Percentiles rank a stretch among this genome's conserved stretches.
Evolutionary conservation across 2,329 filamentous ascomycete species (phyloP).

Genomic region (Ophiocordyceps sinensis): DNA sequence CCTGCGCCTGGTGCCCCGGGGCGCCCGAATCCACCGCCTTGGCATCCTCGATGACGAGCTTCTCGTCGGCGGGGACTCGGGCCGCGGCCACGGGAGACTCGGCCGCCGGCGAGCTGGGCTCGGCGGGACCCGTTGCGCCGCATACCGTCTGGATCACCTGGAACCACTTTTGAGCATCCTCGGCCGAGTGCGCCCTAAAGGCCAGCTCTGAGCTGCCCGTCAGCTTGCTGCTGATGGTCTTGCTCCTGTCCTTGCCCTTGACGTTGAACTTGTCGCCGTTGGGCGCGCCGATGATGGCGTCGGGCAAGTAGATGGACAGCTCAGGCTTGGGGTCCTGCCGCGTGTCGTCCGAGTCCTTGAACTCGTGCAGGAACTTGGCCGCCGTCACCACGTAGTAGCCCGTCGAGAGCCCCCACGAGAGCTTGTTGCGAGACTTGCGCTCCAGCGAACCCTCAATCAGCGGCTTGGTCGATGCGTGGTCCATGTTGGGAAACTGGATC

Average conservation of each 20-base stretch:
- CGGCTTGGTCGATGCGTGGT: constrained; percentile 64
- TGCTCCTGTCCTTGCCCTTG: constrained; percentile 85
- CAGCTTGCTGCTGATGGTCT: constrained; percentile 68
- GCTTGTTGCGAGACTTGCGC: constrained; percentile 79
- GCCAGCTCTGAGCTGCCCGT: constrained; percentile 64
- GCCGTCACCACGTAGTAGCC: constrained; percentile 86
- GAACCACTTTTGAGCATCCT: constrained; percentile 77
- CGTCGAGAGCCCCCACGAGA: constrained; percentile 60
- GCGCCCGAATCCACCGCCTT: constrained; percentile 1
- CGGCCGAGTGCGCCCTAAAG: constrained; percentile 75
- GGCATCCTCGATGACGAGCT: constrained; percentile 6
- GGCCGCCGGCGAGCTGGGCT: constrained; percentile 14
- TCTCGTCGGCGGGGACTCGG: neutral
- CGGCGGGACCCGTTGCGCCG: constrained; percentile 30
- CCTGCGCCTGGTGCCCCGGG: constrained; percentile 10
- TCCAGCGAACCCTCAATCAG: constrained; percentile 81
- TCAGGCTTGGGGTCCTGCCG: constrained; percentile 67
- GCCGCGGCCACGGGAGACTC: constrained; percentile 1
- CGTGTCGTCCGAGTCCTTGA: constrained; percentile 74
- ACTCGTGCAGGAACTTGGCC: constrained; percentile 83
- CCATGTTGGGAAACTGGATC: constrained; percentile 78
- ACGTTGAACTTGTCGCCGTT: constrained; percentile 79
- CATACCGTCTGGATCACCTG: constrained; percentile 51
- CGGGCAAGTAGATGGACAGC: constrained; percentile 80
- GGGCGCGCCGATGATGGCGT: constrained; percentile 61